phyloP scores from a whole-genome alignment of 805 yeast genomes.

The Wickerhamomyces rabaulensis region DNA sequence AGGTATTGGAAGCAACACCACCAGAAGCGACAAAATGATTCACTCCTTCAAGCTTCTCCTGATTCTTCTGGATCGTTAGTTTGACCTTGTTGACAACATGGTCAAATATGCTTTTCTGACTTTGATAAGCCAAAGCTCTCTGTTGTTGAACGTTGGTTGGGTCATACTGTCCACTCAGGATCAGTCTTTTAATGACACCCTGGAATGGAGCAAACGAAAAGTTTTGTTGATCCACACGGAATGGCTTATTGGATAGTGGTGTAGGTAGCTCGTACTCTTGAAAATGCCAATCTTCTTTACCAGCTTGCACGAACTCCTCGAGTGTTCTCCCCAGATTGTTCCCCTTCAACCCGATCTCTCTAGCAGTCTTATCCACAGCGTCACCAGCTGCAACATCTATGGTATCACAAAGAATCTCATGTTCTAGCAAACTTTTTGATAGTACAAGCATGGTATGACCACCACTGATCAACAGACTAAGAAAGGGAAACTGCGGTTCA shows the following conservation, averaged over 20 bases:
- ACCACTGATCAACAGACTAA: conserved; percentile 80
- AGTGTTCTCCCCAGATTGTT: conserved; percentile 83
- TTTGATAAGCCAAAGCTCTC: conserved; percentile 47
- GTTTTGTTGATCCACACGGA: conserved; percentile 38
- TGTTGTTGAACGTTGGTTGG: conserved; percentile 18
- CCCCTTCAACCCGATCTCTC: conserved; percentile 76
- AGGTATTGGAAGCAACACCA: conserved; percentile 82
- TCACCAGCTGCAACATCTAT: conserved; percentile 92
- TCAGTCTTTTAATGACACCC: conserved; percentile 43
- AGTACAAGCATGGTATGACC: conserved; percentile 91
- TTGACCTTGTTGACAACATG: conserved; percentile 67
- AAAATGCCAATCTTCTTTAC: conserved; percentile 27
- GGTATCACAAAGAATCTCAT: conserved; percentile 69
- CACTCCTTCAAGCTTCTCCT: conserved; percentile 37
- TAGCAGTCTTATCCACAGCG: conserved; percentile 86
- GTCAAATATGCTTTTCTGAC: conserved; percentile 62
- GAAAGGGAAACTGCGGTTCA: conserved; percentile 55
- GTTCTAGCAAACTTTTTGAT: conserved; percentile 54
- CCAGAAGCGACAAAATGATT: conserved; percentile 78
- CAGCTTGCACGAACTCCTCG: conserved; percentile 46
- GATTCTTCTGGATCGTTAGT: conserved; percentile 39
- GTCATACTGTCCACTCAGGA: conserved; percentile 20
- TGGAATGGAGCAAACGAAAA: conserved; percentile 81
- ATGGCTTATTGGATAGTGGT: conserved; percentile 48
- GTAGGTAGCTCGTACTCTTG: conserved; percentile 32